Evolutionary conservation across 371 early-diverging fungal species (phyloP).

Genomic region (Phascolomyces articulosus): DNA sequence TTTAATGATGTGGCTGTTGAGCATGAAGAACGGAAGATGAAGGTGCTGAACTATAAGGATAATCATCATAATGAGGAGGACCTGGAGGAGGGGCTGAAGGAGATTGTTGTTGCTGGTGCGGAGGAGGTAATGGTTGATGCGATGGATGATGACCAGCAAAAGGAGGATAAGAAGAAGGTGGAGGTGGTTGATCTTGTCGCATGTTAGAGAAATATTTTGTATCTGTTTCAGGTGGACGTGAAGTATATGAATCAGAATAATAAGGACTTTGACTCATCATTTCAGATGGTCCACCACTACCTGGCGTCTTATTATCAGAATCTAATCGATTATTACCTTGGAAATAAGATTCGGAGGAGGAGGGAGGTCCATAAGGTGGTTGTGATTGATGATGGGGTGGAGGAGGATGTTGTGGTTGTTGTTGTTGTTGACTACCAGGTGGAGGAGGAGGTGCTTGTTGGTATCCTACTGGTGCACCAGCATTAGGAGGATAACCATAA

Average conservation of each 20-base stretch:
- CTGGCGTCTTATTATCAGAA: conserved; percentile 1
- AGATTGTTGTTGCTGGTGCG: background rate
- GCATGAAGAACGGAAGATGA: conserved; percentile 1
- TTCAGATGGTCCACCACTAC: background rate
- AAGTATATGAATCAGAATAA: background rate
- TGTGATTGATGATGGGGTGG: conserved; percentile 8
- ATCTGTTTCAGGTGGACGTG: background rate
- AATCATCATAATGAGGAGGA: background rate
- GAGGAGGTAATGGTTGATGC: background rate
- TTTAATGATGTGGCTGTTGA: conserved; percentile 1
- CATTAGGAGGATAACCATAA: conserved; percentile 13
- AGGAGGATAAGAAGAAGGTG: background rate
- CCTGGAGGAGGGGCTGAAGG: background rate
- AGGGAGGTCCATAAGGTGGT: background rate
- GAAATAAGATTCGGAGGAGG: conserved; percentile 7
- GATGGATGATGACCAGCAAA: background rate
- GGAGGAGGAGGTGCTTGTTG: background rate
- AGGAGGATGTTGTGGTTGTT: conserved; percentile 3
- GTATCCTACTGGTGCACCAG: conserved; percentile 7
- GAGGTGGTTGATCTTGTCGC: background rate
- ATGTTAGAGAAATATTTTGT: background rate
- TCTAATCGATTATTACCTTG: background rate
- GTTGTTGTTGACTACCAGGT: conserved; percentile 21
- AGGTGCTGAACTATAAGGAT: conserved; percentile 3
- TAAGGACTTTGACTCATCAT: background rate